A percentile compares a stretch with the other conserved stretches of the same genome.
Conservation (phyloP, 257 asterid species). For the Primulina huaijiensis region DNA sequence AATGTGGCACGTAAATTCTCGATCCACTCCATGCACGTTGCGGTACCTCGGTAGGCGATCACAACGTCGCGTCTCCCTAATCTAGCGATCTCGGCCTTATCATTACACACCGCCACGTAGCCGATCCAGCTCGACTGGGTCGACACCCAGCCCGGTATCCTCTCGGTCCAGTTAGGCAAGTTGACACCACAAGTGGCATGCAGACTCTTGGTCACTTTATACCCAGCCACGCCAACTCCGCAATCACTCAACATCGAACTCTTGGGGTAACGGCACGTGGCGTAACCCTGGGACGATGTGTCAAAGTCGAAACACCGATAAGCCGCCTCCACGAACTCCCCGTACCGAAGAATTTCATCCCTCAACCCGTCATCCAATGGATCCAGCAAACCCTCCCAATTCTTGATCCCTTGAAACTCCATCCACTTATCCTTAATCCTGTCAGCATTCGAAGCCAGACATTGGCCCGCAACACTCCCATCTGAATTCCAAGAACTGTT, state of each 20-base stretch:
- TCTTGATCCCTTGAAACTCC: conserved; percentile 83
- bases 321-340: conserved; percentile 77
- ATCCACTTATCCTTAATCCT: conserved; percentile 59
- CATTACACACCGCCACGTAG: conserved; percentile 80
- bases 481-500: conserved; percentile 31
- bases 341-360: conserved; percentile 68
- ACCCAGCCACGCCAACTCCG: conserved; percentile 40
- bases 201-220: conserved; percentile 46
- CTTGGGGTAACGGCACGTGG: conserved; percentile 38
- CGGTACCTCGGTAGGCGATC: conserved; percentile 79
- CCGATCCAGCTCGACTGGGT: conserved; percentile 80
- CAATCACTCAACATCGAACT: conserved; percentile 37
- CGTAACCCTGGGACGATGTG: conserved; percentile 53
- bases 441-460: conserved; percentile 19
- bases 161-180: conserved; percentile 55
- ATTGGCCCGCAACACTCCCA: neutral
- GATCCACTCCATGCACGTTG: conserved; percentile 79
- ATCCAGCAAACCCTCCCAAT: conserved; percentile 91
- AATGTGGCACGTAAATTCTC: conserved; percentile 73
- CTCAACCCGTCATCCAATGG: conserved; percentile 78
- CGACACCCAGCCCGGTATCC: conserved; percentile 49
- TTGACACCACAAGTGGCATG: conserved; percentile 77
- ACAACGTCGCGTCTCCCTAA: conserved; percentile 86
- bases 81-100: conserved; percentile 54
- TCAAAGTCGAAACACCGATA: conserved; percentile 72